Evolutionary conservation across 139 green algal genomes (phyloP), one percentile per base, ranked within the genome.

Genomic region (Tetratostichococcus sp.): DNA sequence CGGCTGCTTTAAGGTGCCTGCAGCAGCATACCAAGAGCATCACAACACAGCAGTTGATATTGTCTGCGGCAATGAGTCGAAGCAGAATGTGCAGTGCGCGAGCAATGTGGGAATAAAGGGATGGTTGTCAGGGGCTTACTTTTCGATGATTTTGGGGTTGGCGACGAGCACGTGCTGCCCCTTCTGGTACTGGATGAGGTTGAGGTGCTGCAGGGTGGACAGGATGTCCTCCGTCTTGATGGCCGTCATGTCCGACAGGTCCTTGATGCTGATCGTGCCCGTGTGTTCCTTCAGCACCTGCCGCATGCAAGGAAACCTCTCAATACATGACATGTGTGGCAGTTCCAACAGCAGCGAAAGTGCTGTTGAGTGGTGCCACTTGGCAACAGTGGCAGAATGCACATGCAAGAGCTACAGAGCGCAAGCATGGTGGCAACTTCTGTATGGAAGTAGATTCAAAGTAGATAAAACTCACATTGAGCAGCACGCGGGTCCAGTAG

Each of bases 181-280:
- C 82, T 97, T 97, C 78, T 92, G 89, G 84, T 99, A 98, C 80
- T 95, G 88, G 43, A 97, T 93, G 67, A 97, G 86, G 65, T 93
- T 85, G 2, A 97, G 84, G 72, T 88, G 68, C 80, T 92, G 87
- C 84, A 99, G 86, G 35, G 95, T 98, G 74, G 80, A 87, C 66
- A 98, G 92, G 77, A 98, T 94, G 89, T 99, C 96, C n/a, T 99
- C 94, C 2, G 86, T 88, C 77, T 95, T 95, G 84, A 99, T 98
- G 76, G 88, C 89, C 26, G 96, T 98, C 71, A 94, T 79, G 65
- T 97, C 92, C 32, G 76, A 90, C 74, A 99, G 82, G 67, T 98
- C 95, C 83, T 96, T 97, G 77, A 98, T 92, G 72, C 75, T 89
- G 39, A 98, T 85, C 35, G 71, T 89, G 16, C 86, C 86, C 69